phyloP scores from a whole-genome alignment of 1,284 basidiomycete species.

The Rhodotorula sp. region DNA sequence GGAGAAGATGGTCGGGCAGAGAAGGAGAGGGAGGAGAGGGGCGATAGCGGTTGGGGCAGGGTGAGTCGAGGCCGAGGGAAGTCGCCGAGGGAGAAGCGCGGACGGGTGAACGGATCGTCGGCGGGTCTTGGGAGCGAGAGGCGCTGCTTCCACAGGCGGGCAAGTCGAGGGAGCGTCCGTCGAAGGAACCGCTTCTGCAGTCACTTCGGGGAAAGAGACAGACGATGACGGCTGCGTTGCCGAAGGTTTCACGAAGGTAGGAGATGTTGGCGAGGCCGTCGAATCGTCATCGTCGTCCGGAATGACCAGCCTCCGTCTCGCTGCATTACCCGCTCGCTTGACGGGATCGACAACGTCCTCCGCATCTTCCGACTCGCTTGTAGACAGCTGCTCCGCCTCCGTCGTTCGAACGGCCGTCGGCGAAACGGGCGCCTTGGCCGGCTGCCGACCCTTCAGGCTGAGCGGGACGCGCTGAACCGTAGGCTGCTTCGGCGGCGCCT shows the following conservation, averaged over 20 bases:
- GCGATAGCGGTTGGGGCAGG: not conserved
- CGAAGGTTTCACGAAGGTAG: no score
- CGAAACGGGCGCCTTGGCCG: not conserved
- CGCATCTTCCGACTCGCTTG: not conserved
- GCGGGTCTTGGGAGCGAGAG: not conserved
- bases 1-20: conserved; percentile 5
- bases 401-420: not conserved
- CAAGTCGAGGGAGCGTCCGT: no score
- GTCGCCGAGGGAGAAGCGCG: not conserved
- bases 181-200: no score
- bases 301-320: not conserved
- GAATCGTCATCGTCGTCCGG: not conserved
- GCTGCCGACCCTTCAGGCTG: not conserved
- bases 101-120: no score
- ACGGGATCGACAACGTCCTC: not conserved
- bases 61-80: not conserved
- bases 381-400: not conserved
- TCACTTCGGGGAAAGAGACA: no score
- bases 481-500: no score
- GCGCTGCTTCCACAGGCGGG: not conserved
- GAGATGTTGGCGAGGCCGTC: not conserved
- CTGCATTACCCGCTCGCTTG: not conserved
- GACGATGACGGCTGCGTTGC: no score
- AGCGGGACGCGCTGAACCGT: no score
- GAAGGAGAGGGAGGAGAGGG: not conserved